phyloP scores from a whole-genome alignment of 768 basidiomycete genomes.

The Podaxis pistillaris region DNA sequence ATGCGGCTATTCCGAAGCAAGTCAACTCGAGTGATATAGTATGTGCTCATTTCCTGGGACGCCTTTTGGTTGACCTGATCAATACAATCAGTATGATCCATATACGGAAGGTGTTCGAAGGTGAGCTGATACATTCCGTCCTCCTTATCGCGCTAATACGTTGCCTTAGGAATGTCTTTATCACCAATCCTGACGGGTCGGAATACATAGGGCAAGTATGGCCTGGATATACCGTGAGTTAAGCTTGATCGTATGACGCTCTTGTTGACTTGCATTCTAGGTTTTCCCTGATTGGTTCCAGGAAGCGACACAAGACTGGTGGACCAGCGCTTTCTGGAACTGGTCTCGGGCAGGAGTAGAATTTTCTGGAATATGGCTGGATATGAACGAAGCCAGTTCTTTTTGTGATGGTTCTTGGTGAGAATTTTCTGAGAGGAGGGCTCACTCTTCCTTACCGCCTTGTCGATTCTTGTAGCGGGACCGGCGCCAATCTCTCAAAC shows the following conservation, averaged over 20 bases:
- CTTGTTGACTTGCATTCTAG: slow-evolving; percentile 9
- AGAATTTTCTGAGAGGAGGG: slow-evolving; percentile 3
- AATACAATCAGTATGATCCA: slow-evolving; percentile 53
- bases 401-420: slow-evolving; percentile 35
- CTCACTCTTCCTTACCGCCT: slow-evolving; percentile 1
- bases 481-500: slow-evolving; percentile 53
- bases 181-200: slow-evolving; percentile 73
- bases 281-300: slow-evolving; percentile 34
- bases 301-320: slow-evolving; percentile 29
- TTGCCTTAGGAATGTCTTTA: slow-evolving; percentile 56
- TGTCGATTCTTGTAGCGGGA: slow-evolving; percentile 40
- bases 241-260: not conserved
- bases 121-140: slow-evolving; percentile 31
- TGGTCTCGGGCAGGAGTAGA: slow-evolving; percentile 29
- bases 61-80: not conserved
- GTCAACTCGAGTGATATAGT: slow-evolving; percentile 63
- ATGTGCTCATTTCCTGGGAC: slow-evolving; percentile 24
- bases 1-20: slow-evolving; percentile 57
- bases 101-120: slow-evolving; percentile 60
- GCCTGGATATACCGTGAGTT: slow-evolving; percentile 67
- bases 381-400: slow-evolving; percentile 35
- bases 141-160: not conserved
- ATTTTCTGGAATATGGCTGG: slow-evolving; percentile 33
- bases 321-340: slow-evolving; percentile 31
- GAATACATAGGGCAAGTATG: slow-evolving; percentile 76